Percentiles rank a stretch among this genome's conserved stretches.
These are phyloP conservation scores for Rugosomyces carneus DNA, from an alignment of 1,284 basidiomycete genomes.

Conservation along the genomic window DNA sequence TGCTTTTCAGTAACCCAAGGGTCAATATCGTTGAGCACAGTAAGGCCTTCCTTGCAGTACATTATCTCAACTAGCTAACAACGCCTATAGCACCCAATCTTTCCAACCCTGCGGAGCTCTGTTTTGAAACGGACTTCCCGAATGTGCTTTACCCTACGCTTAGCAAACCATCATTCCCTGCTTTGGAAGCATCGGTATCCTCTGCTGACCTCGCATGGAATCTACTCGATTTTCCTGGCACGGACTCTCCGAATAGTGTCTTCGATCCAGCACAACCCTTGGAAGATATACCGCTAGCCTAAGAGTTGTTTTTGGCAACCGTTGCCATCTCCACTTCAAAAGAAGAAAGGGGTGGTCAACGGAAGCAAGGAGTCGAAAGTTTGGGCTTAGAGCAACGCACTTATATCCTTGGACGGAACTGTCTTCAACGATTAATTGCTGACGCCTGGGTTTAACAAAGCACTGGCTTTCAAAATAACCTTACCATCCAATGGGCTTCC, in stretches of 20 bases:
- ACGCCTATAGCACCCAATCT: not conserved
- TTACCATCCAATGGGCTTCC: not conserved
- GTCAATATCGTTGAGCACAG: not conserved
- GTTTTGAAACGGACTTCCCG: not conserved
- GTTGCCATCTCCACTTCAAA: slow-evolving; percentile 3
- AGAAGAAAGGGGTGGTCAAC: slow-evolving; percentile 17
- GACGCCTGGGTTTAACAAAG: no score
- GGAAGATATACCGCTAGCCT: not conserved
- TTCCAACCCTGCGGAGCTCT: not conserved
- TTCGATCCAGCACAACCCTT: not conserved
- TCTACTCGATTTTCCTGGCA: not conserved
- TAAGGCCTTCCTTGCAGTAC: not conserved
- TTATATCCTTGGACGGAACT: slow-evolving; percentile 3
- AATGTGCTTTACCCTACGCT: not conserved
- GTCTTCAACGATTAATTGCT: no score
- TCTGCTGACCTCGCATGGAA: not conserved
- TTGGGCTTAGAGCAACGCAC: slow-evolving; percentile 14
- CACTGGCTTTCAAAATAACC: no score
- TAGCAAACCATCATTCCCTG: not conserved
- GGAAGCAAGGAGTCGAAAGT: slow-evolving; percentile 16
- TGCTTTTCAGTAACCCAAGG: not conserved
- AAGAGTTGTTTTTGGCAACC: not conserved
- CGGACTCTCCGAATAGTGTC: not conserved
- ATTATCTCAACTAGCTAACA: not conserved
- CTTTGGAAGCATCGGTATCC: not conserved